These are phyloP conservation scores for Leishmania gerbilli DNA, from an alignment of 208 protist genomes.

Conservation along the genomic window DNA sequence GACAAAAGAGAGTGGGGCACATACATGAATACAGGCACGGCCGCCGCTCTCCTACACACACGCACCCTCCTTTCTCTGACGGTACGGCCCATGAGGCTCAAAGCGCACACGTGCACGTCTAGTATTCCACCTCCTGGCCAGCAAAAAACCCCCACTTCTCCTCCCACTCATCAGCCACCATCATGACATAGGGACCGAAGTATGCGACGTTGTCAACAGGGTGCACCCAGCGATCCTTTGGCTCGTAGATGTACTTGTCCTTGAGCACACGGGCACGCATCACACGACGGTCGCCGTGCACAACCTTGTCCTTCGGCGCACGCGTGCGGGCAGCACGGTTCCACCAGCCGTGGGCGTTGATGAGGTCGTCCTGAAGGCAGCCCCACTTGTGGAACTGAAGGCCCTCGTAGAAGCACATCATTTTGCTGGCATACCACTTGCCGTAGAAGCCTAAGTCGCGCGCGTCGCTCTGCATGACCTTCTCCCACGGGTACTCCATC, in stretches of 20 bases:
- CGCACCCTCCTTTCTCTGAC: background rate
- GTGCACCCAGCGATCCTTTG: conserved; percentile 91
- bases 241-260: conserved; percentile 93
- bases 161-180: conserved; percentile 92
- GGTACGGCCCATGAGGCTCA: background rate
- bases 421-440: conserved; percentile 91
- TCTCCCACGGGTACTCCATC: conserved; percentile 93
- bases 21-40: background rate
- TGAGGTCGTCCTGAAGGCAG: conserved; percentile 90
- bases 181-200: conserved; percentile 92
- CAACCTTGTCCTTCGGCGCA: conserved; percentile 86
- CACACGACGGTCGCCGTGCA: conserved; percentile 87
- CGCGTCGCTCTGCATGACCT: conserved; percentile 81
- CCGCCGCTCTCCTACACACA: background rate
- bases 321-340: conserved; percentile 87
- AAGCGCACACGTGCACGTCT: conserved; percentile 14
- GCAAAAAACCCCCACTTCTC: conserved; percentile 95
- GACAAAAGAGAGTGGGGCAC: background rate
- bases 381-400: conserved; percentile 91
- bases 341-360: conserved; percentile 91
- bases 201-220: conserved; percentile 90
- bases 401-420: conserved; percentile 91
- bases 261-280: conserved; percentile 87
- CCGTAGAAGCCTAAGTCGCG: conserved; percentile 83
- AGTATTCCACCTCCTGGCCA: conserved; percentile 91